Evolutionary conservation across 2,329 filamentous ascomycete species (phyloP), one percentile per base, ranked within the genome.

Genomic region (Diaporthe amygdali): DNA sequence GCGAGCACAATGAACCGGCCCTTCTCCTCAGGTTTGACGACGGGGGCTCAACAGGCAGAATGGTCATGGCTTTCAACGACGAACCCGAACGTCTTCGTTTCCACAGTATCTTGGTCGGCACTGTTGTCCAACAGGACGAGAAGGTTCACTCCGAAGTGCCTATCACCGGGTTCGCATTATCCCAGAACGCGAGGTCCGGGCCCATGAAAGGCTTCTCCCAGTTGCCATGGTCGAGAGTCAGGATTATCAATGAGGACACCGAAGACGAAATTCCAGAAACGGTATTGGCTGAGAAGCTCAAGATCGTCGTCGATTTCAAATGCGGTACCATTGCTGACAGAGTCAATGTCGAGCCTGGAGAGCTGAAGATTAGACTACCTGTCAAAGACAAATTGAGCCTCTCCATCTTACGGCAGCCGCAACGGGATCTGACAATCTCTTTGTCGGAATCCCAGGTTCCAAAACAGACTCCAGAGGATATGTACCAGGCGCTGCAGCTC

Each of bases 311-410:
- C 39, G 91, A 94, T 70, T 94, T 93, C 74, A 89, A 92, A 72
- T 90, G 92, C 75, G 94, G 94, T 61, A 94, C 91, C 51, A 85
- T 97, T 20, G 94, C 93, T 2, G 95, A 98, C 81, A 90, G 95
- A 46, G 86, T 97, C 77, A 97, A 97, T 75, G 86, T 97, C 76
- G 91, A 87, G 2, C 91, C 92, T 14, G 93, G 93, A n/a, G 92
- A 94, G 80, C 79, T 94, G 75, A 89, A 90, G 76, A 79, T 95
- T 61, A 86, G 89, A 37, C 83, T 94, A 41, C 90, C 92, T 74
- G 88, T 92, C 39, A 85, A 86, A 69, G 87, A 90, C 67, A 86
- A 86, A 27, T 90, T 89, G 63, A 84, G 90, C 17, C 82, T 96
- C 59, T 89, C 90, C 73, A 81, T 96, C 46, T 84, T 93, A 69